These are phyloP conservation scores for Aspergillus unguis DNA, from an alignment of 2,329 filamentous ascomycete genomes.

Conservation along the genomic window DNA sequence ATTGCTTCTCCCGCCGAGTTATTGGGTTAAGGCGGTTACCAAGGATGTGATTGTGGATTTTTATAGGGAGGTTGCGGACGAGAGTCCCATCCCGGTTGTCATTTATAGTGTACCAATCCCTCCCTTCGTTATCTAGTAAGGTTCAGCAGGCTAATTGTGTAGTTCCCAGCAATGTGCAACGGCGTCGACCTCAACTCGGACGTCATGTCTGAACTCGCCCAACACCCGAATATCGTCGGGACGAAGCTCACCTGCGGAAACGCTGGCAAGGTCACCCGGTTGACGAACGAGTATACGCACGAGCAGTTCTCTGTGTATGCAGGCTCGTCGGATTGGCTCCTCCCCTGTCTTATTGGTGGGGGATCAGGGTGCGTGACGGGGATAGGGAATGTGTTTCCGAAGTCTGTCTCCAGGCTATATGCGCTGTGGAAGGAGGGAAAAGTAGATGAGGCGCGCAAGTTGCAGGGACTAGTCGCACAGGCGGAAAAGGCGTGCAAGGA, in stretches of 20 bases:
- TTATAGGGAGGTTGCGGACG: constrained; percentile 39
- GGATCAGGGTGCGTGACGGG: constrained; percentile 47
- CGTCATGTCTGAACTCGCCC: constrained; percentile 56
- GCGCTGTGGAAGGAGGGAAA: constrained; percentile 41
- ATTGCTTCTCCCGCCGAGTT: constrained; percentile 40
- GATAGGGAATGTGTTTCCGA: constrained; percentile 49
- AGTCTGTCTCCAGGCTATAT: constrained; percentile 41
- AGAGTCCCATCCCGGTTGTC: constrained; percentile 38
- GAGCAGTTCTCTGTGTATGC: constrained; percentile 45
- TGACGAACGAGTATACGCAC: constrained; percentile 35
- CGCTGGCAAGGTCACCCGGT: constrained; percentile 66
- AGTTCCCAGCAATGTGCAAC: constrained; percentile 35
- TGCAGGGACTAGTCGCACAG: constrained; percentile 46
- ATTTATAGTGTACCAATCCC: constrained; percentile 45
- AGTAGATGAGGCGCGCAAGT: constrained; percentile 36
- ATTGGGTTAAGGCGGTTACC: constrained; percentile 38
- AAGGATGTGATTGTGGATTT: constrained; percentile 36
- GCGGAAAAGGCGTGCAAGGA: constrained; percentile 54
- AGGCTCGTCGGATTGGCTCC: constrained; percentile 45
- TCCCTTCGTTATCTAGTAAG: background rate
- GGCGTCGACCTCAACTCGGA: constrained; percentile 68
- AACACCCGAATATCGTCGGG: constrained; percentile 64
- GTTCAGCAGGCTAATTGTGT: background rate
- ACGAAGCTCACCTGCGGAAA: constrained; percentile 72
- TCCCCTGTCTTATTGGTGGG: constrained; percentile 40